Conservation (phyloP, 1,284 basidiomycete species). For the Kwoniella shivajii region DNA sequence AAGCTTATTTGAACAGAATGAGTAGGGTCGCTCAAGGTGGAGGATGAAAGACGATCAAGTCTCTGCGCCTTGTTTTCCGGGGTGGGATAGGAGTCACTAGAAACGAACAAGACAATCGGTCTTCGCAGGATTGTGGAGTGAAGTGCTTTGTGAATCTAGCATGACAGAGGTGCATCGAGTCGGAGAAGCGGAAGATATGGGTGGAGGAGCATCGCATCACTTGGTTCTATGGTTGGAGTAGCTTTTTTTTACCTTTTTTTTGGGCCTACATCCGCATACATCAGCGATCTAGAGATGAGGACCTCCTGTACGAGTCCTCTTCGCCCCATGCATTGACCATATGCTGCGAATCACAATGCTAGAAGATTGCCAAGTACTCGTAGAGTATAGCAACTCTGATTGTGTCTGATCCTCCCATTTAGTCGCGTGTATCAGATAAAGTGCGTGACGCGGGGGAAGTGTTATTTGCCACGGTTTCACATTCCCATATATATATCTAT, state of each 20-base stretch:
- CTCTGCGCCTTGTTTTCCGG: not conserved
- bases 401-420: not conserved
- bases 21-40: slow-evolving; percentile 10
- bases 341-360: not conserved
- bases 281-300: not conserved
- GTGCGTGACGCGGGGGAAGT: no score
- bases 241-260: slow-evolving; percentile 3
- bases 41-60: not conserved
- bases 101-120: no score
- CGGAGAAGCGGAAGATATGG: not conserved
- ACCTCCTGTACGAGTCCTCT: not conserved
- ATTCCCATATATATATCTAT: no score
- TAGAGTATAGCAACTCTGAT: not conserved
- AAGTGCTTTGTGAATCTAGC: no score
- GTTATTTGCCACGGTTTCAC: no score
- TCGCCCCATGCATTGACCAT: not conserved
- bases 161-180: no score
- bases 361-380: no score
- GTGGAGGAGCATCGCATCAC: not conserved
- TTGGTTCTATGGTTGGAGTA: not conserved
- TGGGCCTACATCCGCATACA: not conserved
- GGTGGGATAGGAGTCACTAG: not conserved
- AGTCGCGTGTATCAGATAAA: not conserved
- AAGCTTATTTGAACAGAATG: slow-evolving; percentile 18
- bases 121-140: no score